Percentiles rank a stretch among this genome's conserved stretches.
These are phyloP conservation scores for Ceriops decandra DNA, from an alignment of 345 rosid genomes.

Conservation along the genomic window DNA sequence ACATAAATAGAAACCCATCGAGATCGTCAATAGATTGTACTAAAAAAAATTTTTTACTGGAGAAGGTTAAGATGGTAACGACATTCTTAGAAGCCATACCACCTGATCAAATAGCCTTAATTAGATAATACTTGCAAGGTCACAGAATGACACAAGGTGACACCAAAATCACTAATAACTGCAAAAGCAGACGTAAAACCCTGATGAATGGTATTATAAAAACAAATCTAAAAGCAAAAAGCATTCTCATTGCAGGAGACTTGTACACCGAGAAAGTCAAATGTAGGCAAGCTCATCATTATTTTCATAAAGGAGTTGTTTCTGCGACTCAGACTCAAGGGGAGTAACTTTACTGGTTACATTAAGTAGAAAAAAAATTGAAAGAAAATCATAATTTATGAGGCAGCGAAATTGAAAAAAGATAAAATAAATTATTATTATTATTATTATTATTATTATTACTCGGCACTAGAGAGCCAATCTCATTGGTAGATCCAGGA, in stretches of 20 bases:
- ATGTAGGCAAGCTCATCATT: no score
- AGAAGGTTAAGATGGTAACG: neutral
- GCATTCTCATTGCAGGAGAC: neutral
- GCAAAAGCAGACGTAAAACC: no score
- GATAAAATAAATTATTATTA: neutral
- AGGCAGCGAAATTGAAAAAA: neutral
- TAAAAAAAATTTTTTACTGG: neutral
- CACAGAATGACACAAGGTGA: neutral
- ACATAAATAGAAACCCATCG: neutral
- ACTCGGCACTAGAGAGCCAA: conserved; percentile 54
- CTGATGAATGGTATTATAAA: no score
- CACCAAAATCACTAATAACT: no score
- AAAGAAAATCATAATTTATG: neutral
- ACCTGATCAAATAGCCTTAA: neutral
- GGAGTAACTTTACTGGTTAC: no score
- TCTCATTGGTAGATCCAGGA: conserved; percentile 53
- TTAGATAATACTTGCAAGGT: neutral
- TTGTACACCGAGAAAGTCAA: neutral
- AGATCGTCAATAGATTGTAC: neutral
- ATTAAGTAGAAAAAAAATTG: neutral
- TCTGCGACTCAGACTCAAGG: neutral
- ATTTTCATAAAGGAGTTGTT: no score
- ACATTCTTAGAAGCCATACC: neutral
- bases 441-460: conserved; percentile 33
- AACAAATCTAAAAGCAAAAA: no score